Conservation (phyloP, 805 yeast genomes). For the Yueomyces sp. region DNA sequence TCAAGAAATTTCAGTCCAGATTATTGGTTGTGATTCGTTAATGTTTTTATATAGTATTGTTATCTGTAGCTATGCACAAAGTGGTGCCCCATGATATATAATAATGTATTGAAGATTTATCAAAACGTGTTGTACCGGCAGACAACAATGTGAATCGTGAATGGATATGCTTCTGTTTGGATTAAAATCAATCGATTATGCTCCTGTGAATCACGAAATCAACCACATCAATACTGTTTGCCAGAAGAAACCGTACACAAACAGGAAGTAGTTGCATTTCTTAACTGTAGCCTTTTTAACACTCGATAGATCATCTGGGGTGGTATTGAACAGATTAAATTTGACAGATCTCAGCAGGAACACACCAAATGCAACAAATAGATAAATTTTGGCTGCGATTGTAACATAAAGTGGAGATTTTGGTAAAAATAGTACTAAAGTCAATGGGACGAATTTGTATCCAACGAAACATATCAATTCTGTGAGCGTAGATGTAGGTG, state of each 20-base stretch:
- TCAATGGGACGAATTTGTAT: slow-evolving; percentile 80
- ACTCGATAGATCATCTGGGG: slow-evolving; percentile 34
- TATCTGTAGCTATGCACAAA: no score
- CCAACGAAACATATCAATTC: slow-evolving; percentile 86
- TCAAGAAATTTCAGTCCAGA: no score
- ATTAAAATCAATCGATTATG: background rate
- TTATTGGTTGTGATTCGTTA: no score
- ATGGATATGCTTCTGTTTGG: background rate
- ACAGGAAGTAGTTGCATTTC: slow-evolving; percentile 75
- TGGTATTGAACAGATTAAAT: slow-evolving; percentile 31
- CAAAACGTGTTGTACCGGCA: no score
- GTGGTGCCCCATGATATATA: no score
- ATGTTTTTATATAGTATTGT: no score
- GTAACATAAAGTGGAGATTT: slow-evolving; percentile 28
- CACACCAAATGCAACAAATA: slow-evolving; percentile 44
- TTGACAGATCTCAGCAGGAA: slow-evolving; percentile 48
- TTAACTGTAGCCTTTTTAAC: slow-evolving; percentile 52
- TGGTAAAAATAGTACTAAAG: slow-evolving; percentile 41
- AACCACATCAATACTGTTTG: slow-evolving; percentile 69
- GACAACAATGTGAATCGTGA: no score
- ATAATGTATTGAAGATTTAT: no score
- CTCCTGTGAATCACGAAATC: slow-evolving; percentile 28
- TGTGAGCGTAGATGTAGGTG: slow-evolving; percentile 38
- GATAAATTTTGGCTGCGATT: slow-evolving; percentile 34
- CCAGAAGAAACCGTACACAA: slow-evolving; percentile 68